Base-by-base conservation (phyloP, 2,329 filamentous ascomycete species). In the Diaporthe vaccinii region DNA sequence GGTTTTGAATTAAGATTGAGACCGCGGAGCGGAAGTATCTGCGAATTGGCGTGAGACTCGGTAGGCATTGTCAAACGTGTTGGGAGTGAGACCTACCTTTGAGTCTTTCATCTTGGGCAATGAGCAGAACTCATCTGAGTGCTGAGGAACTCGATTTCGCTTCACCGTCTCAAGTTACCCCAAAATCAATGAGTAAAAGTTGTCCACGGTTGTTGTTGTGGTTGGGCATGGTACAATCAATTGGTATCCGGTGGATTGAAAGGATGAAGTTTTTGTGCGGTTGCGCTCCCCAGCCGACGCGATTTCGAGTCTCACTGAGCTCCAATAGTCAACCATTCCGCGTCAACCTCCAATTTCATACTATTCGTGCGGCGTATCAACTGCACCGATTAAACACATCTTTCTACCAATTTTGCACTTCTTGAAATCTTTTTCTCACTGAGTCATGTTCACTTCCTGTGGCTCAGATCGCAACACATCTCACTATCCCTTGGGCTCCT, bases 11-110 rank as follows among this genome's bases (percentile, higher is more conserved):
- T 78, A 28, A 83, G 77, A 7, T 78, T 79, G 36, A 84, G 78
- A 36, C 80, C 77, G 12, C 87, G 86, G 12, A 91, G 84, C 1
- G 87, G 87, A 9, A 87, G 85, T 59, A 85, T 84, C 84, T 87
- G 79, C 12, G 10, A n/a, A 6, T 25, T 14, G 49, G 51, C 15
- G 65, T 77, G 28, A 77, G 68, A 55, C 25, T 36, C 17, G 51
- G 3, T 36, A 20, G 25, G 59, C 70, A 17, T 46, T 55, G 68
- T 14, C 17, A 57, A 36, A 72, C 2, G n/a, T 34, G 10, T 15
- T 28, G 10, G 4, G 34, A 28, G 49, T 65, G 17, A 28, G 51
- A 46, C 67, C 51, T 70, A 58, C 75, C 62, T 76, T 76, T 20
- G 59, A 61, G 28, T 74, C 74, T 17, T 62, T 76, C 75, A 76